These are phyloP conservation scores for Cryptococcus wingfieldii DNA, from an alignment of 1,284 basidiomycete species.

Conservation along the genomic window DNA sequence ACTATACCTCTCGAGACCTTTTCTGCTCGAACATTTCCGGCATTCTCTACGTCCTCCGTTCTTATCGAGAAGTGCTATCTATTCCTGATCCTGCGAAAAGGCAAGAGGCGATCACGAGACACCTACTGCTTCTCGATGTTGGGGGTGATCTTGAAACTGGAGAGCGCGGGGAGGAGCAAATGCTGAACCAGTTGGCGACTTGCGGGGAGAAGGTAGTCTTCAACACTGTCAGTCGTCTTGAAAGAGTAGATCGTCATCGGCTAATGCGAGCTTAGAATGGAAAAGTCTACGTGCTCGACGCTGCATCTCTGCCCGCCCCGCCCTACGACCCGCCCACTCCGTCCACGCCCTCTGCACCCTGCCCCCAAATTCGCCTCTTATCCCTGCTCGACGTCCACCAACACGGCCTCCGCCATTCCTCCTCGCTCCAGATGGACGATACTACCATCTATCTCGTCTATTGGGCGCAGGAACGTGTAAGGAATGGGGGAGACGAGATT, in stretches of 20 bases:
- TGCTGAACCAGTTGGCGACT: slow-evolving; percentile 20
- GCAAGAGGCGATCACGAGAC: slow-evolving; percentile 5
- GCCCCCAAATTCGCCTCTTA: slow-evolving; percentile 12
- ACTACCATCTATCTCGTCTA: slow-evolving; percentile 29
- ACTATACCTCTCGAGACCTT: slow-evolving; percentile 33
- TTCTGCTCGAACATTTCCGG: slow-evolving; percentile 25
- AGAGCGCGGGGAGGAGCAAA: too few species aligned
- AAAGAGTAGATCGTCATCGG: not conserved
- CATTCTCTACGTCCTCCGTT: slow-evolving; percentile 24
- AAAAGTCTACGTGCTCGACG: slow-evolving; percentile 22
- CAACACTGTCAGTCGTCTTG: slow-evolving; percentile 17
- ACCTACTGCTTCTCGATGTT: slow-evolving; percentile 22
- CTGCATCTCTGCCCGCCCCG: slow-evolving; percentile 16
- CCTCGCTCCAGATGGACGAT: slow-evolving; percentile 34
- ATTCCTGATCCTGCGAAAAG: slow-evolving; percentile 9
- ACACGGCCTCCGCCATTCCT: slow-evolving; percentile 20
- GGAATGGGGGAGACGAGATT: slow-evolving; percentile 6
- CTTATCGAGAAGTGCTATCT: slow-evolving; percentile 26
- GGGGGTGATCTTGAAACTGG: slow-evolving; percentile 4
- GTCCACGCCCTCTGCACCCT: too few species aligned
- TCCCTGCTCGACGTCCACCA: slow-evolving; percentile 18
- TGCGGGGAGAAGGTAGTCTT: slow-evolving; percentile 27
- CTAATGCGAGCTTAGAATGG: slow-evolving; percentile 8
- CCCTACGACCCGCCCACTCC: slow-evolving; percentile 51
- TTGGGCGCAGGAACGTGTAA: slow-evolving; percentile 22